Percentiles rank a stretch among this genome's conserved stretches.
These are phyloP conservation scores for Tuber borchii DNA, from an alignment of 495 filamentous ascomycete species.

Conservation along the genomic window DNA sequence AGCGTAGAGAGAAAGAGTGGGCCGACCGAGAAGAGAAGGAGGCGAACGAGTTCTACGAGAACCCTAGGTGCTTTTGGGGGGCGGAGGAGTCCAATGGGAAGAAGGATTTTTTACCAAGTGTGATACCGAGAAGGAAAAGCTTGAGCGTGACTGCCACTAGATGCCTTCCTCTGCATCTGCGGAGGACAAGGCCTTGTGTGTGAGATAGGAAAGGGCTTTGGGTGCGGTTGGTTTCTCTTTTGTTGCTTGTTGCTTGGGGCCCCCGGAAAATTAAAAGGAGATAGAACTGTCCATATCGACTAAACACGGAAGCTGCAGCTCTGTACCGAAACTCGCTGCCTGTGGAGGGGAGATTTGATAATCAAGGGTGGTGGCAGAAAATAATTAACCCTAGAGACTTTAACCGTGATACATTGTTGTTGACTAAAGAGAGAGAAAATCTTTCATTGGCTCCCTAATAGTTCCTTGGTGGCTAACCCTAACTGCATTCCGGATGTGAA, in stretches of 20 bases:
- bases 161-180: background rate
- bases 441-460: background rate
- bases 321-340: background rate
- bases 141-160: background rate
- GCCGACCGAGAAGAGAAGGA: background rate
- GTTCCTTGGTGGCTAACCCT: background rate
- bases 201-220: background rate
- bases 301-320: background rate
- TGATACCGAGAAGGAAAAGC: background rate
- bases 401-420: background rate
- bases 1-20: conserved; percentile 11
- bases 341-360: background rate
- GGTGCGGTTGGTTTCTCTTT: background rate
- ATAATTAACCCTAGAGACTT: background rate
- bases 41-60: conserved; percentile 12
- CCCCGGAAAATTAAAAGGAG: background rate
- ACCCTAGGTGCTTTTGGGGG: background rate
- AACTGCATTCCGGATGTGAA: background rate
- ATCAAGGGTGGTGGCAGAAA: background rate
- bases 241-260: background rate
- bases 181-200: background rate
- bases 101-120: conserved; percentile 4
- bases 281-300: background rate
- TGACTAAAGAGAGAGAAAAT: background rate
- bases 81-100: conserved; percentile 2